Evolutionary conservation across 2,329 filamentous ascomycete species (phyloP).

Genomic region (Macrophomina phaseolina): DNA sequence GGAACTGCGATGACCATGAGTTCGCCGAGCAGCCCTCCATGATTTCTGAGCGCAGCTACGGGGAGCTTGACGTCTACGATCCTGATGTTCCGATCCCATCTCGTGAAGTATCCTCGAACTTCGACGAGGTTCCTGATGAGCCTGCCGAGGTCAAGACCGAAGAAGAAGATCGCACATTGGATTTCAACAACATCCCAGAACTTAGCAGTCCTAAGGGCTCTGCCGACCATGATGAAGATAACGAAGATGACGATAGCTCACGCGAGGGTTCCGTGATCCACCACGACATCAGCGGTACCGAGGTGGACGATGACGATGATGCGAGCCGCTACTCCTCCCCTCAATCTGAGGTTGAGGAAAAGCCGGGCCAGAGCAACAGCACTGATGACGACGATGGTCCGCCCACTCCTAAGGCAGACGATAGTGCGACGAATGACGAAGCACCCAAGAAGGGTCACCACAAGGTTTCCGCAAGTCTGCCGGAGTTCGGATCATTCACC

Average conservation of each 20-base stretch:
- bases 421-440: constrained; percentile 34
- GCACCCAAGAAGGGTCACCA: constrained; percentile 4
- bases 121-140: constrained; percentile 66
- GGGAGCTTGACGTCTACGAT: constrained; percentile 66
- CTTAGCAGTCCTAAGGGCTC: constrained; percentile 63
- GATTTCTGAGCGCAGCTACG: constrained; percentile 61
- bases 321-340: constrained; percentile 60
- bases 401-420: constrained; percentile 51
- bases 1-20: constrained; percentile 57
- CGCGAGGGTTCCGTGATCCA: constrained; percentile 62
- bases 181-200: constrained; percentile 67
- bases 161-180: constrained; percentile 53
- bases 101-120: constrained; percentile 70
- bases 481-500: constrained; percentile 57
- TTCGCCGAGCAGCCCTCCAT: constrained; percentile 46
- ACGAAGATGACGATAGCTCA: constrained; percentile 25
- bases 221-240: constrained; percentile 31
- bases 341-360: constrained; percentile 36
- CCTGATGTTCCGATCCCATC: constrained; percentile 91
- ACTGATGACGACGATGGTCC: constrained; percentile 50
- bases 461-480: constrained; percentile 38
- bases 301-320: constrained; percentile 60
- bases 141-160: constrained; percentile 68
- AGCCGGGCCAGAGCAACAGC: constrained; percentile 42
- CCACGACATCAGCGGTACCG: constrained; percentile 49